Evolutionary conservation across 2,329 filamentous ascomycete genomes (phyloP), one percentile per base, ranked within the genome.

Genomic region (Exserohilum rostratum): DNA sequence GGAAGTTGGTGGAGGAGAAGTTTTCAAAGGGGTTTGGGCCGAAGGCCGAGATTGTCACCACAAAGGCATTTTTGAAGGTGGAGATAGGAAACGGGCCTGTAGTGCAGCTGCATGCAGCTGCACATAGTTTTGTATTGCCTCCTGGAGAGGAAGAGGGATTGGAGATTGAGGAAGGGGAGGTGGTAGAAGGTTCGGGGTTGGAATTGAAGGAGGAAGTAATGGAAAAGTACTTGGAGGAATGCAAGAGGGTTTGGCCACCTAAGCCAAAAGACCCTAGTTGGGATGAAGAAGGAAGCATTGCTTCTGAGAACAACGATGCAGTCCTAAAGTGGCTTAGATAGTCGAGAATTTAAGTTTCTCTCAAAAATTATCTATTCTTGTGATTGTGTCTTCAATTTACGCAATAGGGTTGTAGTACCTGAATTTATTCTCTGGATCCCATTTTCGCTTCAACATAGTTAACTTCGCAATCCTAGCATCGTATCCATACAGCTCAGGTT

Each of bases 401-500:
- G 57, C 52, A 34, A 67, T 49, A 10, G 64, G 68, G n/a, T 60
- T 66, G 48, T 72, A 72, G 18, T 57, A 72, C 2, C 53, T 53
- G 53, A 74, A 73, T 31, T 43, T 59, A 12, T 64, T 61, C 30
- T 61, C 13, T 6, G 69, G 70, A 62, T 75, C 74, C 46, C 64
- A 72, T 29, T 37, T 30, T 31, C 37, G 57, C 58, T 76, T 76
- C 55, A 75, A 47, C 6, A 34, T 55, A 37, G 54, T 49, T 43
- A 76, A 51, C 46, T 57, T 71, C 30, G 57, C 47, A 33, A 74
- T 27, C 30, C 67, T 60, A 56, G 53, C 20, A 27, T 72, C 66
- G 42, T 66, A 61, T 11, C 72, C 74, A 60, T 75, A 77, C 44
- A 73, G 33, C 17, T 66, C 58, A 25, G 66, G 30, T 39, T 60